Evolutionary conservation across 2,329 filamentous ascomycete species (phyloP), one percentile per base, ranked within the genome.

Genomic region (Curvularia eragrostidis): DNA sequence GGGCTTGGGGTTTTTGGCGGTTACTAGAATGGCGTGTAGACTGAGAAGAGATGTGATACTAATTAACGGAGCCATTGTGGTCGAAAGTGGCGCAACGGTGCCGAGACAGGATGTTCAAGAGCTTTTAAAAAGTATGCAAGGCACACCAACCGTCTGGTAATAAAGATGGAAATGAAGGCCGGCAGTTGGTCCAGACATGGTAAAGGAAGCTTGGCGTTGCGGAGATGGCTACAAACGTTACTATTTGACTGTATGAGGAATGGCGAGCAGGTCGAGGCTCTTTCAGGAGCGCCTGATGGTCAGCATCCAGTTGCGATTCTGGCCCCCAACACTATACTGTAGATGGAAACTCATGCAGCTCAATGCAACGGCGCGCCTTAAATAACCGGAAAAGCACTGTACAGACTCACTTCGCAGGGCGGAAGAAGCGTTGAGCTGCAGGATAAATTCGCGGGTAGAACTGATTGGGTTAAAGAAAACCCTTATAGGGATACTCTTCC

Each of bases 341-440:
- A 39, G 21, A 21, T n/a, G 7, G 18, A 9, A 34, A 32, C 2
- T 21, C n/a, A 10, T 7, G 19, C 13, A 18, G n/a, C 19, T 13
- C 28, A 5, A 48, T 36, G 30, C 18, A n/a, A 23, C 7, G 15
- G 39, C 39, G 13, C 21, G 15, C 15, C 6, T n/a, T 15, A 3
- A n/a, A 28, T 18, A 44, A 6, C 13, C 24, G 10, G 41, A 3
- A 6, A 44, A 18, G 23, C 3, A n/a, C n/a, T n/a, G n/a, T n/a
- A n/a, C 15, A n/a, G 13, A 26, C 15, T 28, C 15, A 24, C 21
- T 28, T 44, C 4, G 7, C 41, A 10, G n/a, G 23, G 41, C 23
- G 15, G 23, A 21, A 23, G 26, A 47, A 32, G 8, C n/a, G 44
- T 48, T 34, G 44, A 48, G 44, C 44, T 21, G 44, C 44, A 48